Conservation (phyloP, 306 rosid species). For the Hylodesmum podocarpum region DNA sequence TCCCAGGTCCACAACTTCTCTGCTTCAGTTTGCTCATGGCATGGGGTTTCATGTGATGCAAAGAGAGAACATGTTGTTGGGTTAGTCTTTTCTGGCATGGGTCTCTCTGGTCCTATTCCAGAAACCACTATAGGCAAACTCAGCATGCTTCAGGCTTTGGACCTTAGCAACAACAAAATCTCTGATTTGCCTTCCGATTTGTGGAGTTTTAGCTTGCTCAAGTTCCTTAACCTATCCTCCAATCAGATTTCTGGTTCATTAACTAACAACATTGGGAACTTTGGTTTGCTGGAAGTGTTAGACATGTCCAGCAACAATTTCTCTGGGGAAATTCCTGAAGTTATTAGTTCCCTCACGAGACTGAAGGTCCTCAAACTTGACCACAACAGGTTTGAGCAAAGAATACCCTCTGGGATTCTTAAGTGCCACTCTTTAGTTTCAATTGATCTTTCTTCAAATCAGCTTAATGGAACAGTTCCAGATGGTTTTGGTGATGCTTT, state of each 20-base stretch:
- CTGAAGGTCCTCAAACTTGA: slow-evolving; percentile 56
- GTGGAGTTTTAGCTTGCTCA: slow-evolving; percentile 75
- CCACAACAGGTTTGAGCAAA: slow-evolving; percentile 51
- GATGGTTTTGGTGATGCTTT: slow-evolving; percentile 70
- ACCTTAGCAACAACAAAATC: slow-evolving; percentile 81
- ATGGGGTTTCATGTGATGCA: slow-evolving; percentile 64
- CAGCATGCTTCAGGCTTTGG: slow-evolving; percentile 60
- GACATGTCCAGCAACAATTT: slow-evolving; percentile 67
- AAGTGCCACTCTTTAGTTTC: slow-evolving; percentile 54
- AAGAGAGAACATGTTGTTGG: slow-evolving; percentile 44
- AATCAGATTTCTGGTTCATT: slow-evolving; percentile 70
- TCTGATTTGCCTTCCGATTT: slow-evolving; percentile 73
- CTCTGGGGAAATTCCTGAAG: slow-evolving; percentile 69
- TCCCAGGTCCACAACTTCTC: slow-evolving; percentile 57
- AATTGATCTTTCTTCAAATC: slow-evolving; percentile 69
- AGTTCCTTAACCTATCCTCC: slow-evolving; percentile 63
- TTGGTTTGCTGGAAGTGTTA: slow-evolving; percentile 57
- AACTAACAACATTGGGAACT: slow-evolving; percentile 71
- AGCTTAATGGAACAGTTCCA: slow-evolving; percentile 66
- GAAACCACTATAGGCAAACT: slow-evolving; percentile 81
- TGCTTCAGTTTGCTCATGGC: slow-evolving; percentile 72
- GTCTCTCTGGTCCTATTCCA: slow-evolving; percentile 69
- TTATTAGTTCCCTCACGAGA: slow-evolving; percentile 54
- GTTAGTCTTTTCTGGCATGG: slow-evolving; percentile 53
- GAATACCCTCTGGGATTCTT: slow-evolving; percentile 63